Evolutionary conservation across 2,329 filamentous ascomycete genomes (phyloP).

Genomic region (Xylogone sp.): DNA sequence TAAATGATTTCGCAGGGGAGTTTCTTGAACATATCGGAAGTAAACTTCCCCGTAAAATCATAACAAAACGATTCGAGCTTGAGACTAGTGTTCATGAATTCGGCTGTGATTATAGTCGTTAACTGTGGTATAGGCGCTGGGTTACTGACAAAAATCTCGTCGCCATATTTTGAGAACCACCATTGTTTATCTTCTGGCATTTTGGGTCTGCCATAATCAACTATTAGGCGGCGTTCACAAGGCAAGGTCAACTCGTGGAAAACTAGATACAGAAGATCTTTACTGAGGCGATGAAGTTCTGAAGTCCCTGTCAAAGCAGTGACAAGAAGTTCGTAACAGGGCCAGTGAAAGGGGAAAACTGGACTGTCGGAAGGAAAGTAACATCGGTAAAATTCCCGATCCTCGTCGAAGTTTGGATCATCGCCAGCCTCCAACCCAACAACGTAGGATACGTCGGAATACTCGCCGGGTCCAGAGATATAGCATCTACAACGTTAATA

Average conservation of each 20-base stretch:
- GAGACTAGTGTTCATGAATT: slow-evolving; percentile 2
- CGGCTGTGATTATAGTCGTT: not conserved
- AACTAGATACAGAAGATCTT: not conserved
- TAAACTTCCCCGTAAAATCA: slow-evolving; percentile 1
- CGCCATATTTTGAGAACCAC: slow-evolving; percentile 1
- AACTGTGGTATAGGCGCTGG: not conserved
- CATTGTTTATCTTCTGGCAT: not conserved
- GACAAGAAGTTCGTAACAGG: slow-evolving; percentile 4
- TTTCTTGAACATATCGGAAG: slow-evolving; percentile 4
- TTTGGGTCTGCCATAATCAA: slow-evolving; percentile 1
- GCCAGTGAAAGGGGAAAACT: slow-evolving; percentile 9
- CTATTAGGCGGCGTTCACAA: not conserved
- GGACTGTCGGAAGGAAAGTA: not conserved
- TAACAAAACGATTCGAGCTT: not conserved
- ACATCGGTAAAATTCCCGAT: not conserved
- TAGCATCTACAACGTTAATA: not conserved
- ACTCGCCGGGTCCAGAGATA: slow-evolving; percentile 1
- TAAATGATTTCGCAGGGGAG: slow-evolving; percentile 5
- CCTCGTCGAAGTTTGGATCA: slow-evolving; percentile 1
- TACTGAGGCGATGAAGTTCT: not conserved
- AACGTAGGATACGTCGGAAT: not conserved
- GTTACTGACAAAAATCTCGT: slow-evolving; percentile 3
- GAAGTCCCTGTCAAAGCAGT: slow-evolving; percentile 1
- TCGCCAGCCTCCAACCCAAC: slow-evolving; percentile 3
- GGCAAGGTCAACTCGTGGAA: slow-evolving; percentile 1